Evolutionary conservation across 306 rosid genomes (phyloP).

Genomic region (Pueraria montana): DNA sequence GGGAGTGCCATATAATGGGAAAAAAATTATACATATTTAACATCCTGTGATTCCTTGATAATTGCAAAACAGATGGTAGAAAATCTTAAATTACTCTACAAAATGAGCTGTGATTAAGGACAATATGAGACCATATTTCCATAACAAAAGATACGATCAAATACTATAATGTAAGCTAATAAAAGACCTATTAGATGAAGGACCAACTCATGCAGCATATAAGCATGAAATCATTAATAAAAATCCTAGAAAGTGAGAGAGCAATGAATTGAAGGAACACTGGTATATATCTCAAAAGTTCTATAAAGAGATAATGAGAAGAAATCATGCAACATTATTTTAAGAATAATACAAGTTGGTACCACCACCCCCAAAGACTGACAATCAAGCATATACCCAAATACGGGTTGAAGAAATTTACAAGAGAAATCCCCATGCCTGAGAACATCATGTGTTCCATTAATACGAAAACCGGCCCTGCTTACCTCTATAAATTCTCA

Average conservation of each 20-base stretch:
- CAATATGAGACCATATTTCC: background rate
- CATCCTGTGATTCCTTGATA: slow-evolving; percentile 14
- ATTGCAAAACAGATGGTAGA: background rate
- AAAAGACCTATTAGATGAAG: slow-evolving; percentile 28
- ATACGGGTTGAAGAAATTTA: slow-evolving; percentile 70
- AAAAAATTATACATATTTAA: background rate
- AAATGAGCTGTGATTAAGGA: slow-evolving; percentile 19
- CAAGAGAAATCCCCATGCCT: slow-evolving; percentile 68
- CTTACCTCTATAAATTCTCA: slow-evolving; percentile 68
- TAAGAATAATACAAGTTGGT: slow-evolving; percentile 78
- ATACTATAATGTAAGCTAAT: background rate
- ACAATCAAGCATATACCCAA: slow-evolving; percentile 76
- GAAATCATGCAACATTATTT: slow-evolving; percentile 88
- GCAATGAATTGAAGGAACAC: slow-evolving; percentile 50
- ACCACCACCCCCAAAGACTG: slow-evolving; percentile 65
- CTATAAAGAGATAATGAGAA: slow-evolving; percentile 57
- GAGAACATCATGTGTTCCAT: slow-evolving; percentile 57
- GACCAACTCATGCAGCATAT: slow-evolving; percentile 23
- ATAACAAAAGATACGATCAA: slow-evolving; percentile 11
- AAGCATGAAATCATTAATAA: slow-evolving; percentile 27
- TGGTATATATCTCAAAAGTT: slow-evolving; percentile 55
- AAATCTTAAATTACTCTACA: background rate
- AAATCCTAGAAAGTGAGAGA: slow-evolving; percentile 17
- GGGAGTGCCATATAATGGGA: background rate
- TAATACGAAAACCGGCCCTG: slow-evolving; percentile 60